Percentiles rank a stretch among this genome's conserved stretches.
phyloP scores from a whole-genome alignment of 192 early-diverging fungal species.

The Coemansia sp. region DNA sequence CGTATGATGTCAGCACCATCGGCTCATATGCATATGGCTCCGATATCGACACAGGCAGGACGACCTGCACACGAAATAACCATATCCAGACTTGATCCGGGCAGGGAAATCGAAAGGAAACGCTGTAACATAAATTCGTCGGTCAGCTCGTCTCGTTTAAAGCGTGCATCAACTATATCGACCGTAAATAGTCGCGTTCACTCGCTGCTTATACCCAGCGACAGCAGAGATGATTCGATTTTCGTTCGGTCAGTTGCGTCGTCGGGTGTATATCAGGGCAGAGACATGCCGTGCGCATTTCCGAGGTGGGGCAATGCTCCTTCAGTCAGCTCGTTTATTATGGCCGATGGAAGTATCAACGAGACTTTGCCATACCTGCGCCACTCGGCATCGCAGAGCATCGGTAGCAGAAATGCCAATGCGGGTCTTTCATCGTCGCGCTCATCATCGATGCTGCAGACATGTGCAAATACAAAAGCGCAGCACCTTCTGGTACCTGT shows the following conservation, averaged over 20 bases:
- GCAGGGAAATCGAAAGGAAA: too few species aligned
- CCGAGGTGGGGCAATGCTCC: conserved; percentile 29
- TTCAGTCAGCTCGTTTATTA: conserved; percentile 5
- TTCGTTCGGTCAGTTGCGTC: not conserved
- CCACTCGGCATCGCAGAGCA: conserved; percentile 6
- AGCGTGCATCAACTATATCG: conserved; percentile 32
- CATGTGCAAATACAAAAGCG: not conserved
- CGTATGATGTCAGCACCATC: conserved; percentile 4
- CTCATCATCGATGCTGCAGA: not conserved
- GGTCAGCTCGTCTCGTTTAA: not conserved
- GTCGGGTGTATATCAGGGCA: not conserved
- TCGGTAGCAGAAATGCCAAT: not conserved
- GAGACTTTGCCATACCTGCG: not conserved
- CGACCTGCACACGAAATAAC: too few species aligned
- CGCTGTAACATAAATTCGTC: too few species aligned
- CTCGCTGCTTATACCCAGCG: conserved; percentile 5
- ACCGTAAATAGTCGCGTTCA: conserved; percentile 4
- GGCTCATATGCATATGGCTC: not conserved
- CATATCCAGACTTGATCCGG: too few species aligned
- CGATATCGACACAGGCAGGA: too few species aligned
- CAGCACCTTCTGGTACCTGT: not conserved
- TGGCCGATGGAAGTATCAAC: not conserved
- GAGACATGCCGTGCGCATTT: not conserved
- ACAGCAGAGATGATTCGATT: not conserved
- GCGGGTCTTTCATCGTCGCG: not conserved